Evolutionary conservation across 2,329 filamentous ascomycete genomes (phyloP).

Genomic region (Fusarium ramigenum): DNA sequence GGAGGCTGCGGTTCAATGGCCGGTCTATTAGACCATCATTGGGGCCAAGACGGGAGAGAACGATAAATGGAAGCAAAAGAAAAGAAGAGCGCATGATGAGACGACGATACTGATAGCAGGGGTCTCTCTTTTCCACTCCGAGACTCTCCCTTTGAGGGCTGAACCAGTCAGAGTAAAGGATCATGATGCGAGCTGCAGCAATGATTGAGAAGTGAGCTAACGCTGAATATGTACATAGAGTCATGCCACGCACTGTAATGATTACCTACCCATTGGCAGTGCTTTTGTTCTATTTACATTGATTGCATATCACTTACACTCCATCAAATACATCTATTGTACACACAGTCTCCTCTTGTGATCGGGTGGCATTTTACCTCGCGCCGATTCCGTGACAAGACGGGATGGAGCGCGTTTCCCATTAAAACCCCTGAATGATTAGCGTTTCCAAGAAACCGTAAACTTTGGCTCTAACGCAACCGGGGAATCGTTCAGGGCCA

Average conservation of each 20-base stretch:
- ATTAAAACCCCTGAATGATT: constrained; percentile 37
- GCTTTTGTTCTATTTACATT: background rate
- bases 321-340: too few species aligned
- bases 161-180: background rate
- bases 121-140: background rate
- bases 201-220: background rate
- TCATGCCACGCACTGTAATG: background rate
- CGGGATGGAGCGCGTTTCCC: constrained; percentile 4
- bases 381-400: background rate
- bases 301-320: too few species aligned
- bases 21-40: constrained; percentile 17
- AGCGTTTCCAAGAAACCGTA: constrained; percentile 25
- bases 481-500: constrained; percentile 27
- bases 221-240: background rate
- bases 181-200: background rate
- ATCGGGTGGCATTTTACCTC: background rate
- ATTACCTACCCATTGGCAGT: background rate
- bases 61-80: background rate
- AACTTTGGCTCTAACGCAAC: constrained; percentile 27
- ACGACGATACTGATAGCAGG: constrained; percentile 1
- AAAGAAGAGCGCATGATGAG: constrained; percentile 2
- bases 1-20: constrained; percentile 1
- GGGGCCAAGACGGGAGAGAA: background rate
- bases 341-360: background rate
- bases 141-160: background rate